Evolutionary conservation across 768 basidiomycete genomes (phyloP), one percentile per base, ranked within the genome.

Genomic region (Tricholoma saponaceum): DNA sequence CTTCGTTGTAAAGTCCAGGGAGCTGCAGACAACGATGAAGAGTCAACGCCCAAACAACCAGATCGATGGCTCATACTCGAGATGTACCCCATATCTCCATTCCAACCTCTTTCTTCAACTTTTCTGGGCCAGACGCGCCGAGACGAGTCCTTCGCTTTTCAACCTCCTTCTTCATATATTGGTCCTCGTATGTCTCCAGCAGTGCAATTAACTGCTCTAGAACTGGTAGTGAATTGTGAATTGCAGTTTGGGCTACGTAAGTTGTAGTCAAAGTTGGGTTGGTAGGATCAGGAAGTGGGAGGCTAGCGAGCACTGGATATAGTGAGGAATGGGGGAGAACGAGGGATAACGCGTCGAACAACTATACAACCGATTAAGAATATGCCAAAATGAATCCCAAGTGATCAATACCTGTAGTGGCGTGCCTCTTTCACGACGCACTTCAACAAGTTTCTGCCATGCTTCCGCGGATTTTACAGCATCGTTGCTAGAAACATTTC

Each of bases 281-380:
- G 8, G 90, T 88, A n/a, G 83, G 75, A 65, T 95, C 87, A 2
- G 92, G 92, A 1, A 76, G 73, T 5, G 95, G 89, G 1, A 98
- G 76, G 1, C 71, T 72, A 0, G 81, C 84, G 7, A 98, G 75
- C 2, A 85, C 74, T 0, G 75, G 59, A 62, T 86, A 89, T 1
- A 87, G 67, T 0, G 81, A 72, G 4, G 94, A 93, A 5, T 83
- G 82, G 0, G 93, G 90, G 9, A 98, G 85, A 13, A 94, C 76
- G 32, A 87, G 76, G 6, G 77, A 78, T 12, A 98, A 76, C 0
- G 85, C 79, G 30, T 81, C 74, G 44, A 86, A 80, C 22, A 96
- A 64, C 92, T 96, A 58, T 14, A 28, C 39, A 47, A 51, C 20
- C 7, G 23, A 14, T 47, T 50, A 28, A 58, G 51, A 55, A 58